A percentile compares a stretch with the other conserved stretches of the same genome.
Evolutionary conservation across 495 filamentous ascomycete species (phyloP).

Genomic region (Lichina pygmaea): DNA sequence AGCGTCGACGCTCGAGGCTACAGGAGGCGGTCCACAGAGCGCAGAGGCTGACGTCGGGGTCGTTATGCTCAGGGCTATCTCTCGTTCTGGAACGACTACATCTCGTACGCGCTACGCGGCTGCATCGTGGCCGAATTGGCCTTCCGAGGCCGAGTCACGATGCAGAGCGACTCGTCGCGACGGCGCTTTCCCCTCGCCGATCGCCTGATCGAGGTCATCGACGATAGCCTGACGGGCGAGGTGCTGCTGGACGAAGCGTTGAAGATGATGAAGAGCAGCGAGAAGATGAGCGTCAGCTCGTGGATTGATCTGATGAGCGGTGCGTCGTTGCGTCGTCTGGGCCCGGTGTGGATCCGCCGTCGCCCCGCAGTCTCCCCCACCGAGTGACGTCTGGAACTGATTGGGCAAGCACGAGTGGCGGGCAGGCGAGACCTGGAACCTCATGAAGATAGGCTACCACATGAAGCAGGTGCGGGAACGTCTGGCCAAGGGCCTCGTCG

Average conservation of each 20-base stretch:
- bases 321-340: slow-evolving; percentile 17
- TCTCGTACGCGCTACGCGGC: slow-evolving; percentile 86
- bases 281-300: slow-evolving; percentile 97
- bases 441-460: slow-evolving; percentile 99
- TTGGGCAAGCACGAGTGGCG: not conserved
- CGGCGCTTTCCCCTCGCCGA: slow-evolving; percentile 81
- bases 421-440: slow-evolving; percentile 92
- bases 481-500: slow-evolving; percentile 88
- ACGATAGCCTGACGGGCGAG: slow-evolving; percentile 91
- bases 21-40: not conserved
- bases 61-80: slow-evolving; percentile 47
- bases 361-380: not conserved
- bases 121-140: slow-evolving; percentile 96
- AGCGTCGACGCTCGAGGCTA: not conserved
- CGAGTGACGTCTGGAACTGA: slow-evolving; percentile 7
- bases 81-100: slow-evolving; percentile 99
- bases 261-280: slow-evolving; percentile 99
- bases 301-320: slow-evolving; percentile 99
- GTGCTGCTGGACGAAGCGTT: slow-evolving; percentile 92
- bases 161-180: slow-evolving; percentile 89
- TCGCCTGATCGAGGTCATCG: slow-evolving; percentile 82
- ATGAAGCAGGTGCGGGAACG: slow-evolving; percentile 97
- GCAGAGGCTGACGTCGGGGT: slow-evolving; percentile 3
- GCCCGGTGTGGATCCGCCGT: too few species aligned
- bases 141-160: slow-evolving; percentile 85